phyloP scores from a whole-genome alignment of 129 eudicot genomes.

The Centaurea solstitialis region DNA sequence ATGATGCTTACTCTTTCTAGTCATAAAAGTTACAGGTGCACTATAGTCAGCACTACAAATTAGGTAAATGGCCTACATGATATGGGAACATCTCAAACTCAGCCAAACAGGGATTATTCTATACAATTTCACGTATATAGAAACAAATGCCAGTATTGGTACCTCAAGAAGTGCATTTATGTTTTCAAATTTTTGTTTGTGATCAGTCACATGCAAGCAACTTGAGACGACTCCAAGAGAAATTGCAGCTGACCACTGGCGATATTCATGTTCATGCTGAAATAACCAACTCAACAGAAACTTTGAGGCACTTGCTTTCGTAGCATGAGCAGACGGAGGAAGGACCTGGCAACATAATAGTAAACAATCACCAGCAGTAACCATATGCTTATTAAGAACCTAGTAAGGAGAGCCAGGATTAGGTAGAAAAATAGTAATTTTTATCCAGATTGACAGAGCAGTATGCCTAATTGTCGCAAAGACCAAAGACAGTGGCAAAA shows the following conservation, averaged over 20 bases:
- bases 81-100: not conserved
- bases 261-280: conserved; percentile 92
- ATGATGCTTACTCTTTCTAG: not conserved
- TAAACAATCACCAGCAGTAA: not conserved
- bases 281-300: conserved; percentile 74
- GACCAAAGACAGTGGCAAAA: not conserved
- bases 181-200: conserved; percentile 65
- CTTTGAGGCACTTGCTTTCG: conserved; percentile 75
- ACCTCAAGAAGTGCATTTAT: conserved; percentile 85
- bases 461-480: not conserved
- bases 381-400: conserved; percentile 10
- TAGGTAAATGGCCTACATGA: not conserved
- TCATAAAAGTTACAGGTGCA: conserved; percentile 2
- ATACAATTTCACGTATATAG: not conserved
- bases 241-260: conserved; percentile 98
- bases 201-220: conserved; percentile 85
- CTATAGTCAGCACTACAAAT: not conserved
- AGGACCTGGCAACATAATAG: conserved; percentile 55
- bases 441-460: not conserved
- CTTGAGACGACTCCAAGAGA: conserved; percentile 90
- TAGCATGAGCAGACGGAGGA: conserved; percentile 87
- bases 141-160: conserved; percentile 11
- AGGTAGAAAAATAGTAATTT: not conserved
- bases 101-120: conserved; percentile 1
- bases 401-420: not conserved